Evolutionary conservation across 257 asterid genomes (phyloP).

Genomic region (Avicennia marina): DNA sequence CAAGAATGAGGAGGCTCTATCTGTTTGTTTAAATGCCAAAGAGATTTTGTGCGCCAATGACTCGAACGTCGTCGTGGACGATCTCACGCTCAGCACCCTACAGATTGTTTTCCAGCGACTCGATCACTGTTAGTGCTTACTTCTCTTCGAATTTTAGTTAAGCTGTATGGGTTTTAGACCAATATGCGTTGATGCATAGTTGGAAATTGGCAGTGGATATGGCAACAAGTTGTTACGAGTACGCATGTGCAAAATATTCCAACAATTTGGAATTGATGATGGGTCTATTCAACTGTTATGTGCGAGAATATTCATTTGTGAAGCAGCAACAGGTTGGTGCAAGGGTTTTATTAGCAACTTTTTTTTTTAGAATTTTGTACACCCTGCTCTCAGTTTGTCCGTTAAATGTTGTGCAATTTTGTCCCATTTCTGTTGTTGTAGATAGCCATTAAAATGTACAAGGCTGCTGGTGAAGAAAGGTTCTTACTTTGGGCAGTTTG

Average conservation of each 20-base stretch:
- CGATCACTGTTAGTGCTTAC: conserved; percentile 58
- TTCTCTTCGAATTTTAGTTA: not conserved
- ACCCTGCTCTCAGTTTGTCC: not conserved
- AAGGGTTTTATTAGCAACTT: conserved; percentile 2
- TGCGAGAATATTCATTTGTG: conserved; percentile 84
- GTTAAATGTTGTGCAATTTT: not conserved
- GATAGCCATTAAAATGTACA: conserved; percentile 97
- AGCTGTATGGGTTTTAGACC: conserved; percentile 1
- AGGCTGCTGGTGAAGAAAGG: conserved; percentile 81
- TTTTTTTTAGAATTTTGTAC: not conserved
- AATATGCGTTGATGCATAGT: conserved; percentile 2
- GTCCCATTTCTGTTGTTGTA: conserved; percentile 21
- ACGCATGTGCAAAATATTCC: conserved; percentile 76
- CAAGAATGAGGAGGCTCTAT: conserved; percentile 73
- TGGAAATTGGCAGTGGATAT: conserved; percentile 61
- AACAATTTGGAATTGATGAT: conserved; percentile 82
- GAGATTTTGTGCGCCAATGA: conserved; percentile 54
- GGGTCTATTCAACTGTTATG: conserved; percentile 93
- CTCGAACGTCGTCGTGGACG: conserved; percentile 61
- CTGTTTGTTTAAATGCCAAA: conserved; percentile 78
- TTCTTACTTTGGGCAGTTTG: conserved; percentile 97
- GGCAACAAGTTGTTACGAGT: conserved; percentile 93
- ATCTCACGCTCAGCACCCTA: conserved; percentile 85
- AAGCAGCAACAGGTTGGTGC: conserved; percentile 95
- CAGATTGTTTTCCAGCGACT: conserved; percentile 97